Evolutionary conservation across 164 flowering plant genomes (phyloP), one percentile per base, ranked within the genome.

Genomic region (Macadamia tetraphylla): DNA sequence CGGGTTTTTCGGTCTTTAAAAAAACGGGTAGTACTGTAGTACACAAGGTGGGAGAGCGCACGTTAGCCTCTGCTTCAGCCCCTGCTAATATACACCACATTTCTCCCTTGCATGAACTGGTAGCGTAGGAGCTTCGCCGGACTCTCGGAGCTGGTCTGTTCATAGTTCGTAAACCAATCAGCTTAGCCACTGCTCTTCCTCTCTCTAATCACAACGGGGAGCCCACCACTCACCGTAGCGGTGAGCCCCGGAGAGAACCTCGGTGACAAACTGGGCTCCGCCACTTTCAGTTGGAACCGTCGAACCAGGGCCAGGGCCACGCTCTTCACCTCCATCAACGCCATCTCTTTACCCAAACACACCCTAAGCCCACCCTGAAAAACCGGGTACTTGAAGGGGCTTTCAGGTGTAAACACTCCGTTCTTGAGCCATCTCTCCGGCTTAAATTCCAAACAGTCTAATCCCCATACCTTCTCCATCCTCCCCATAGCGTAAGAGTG

Each of bases 401-500:
- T 73, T n/a, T 72, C 81, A 0, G 76, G 74, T 0, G 7, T 46
- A 18, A 84, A 86, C 1, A 67, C 69, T 3, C 85, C 84, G 46
- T 81, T 73, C 51, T 55, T 76, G 10, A 92, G 52, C 97, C 97
- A 92, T 70, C 97, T 79, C 35, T 86, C 88, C 0, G 96, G 97
- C 72, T 79, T 82, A 67, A 86, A 91, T 32, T 87, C 88, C 9
- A 74, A 13, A 53, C 86, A 89, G 64, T 89, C 89, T 9, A 42
- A 7, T 0, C 97, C 97, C 97, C 97, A 91, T 3, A 88, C 71
- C 14, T 72, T 70, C 29, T 85, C 89, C 82, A 88, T 82, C 65
- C 95, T 67, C 1, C 95, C 97, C 97, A 91, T 91, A 0, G 94
- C 93, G 51, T 88, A 91, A 0, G 90, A 82, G 60, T 88, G 93